Evolutionary conservation across 345 rosid species (phyloP).

Genomic region (Syzygium grande): DNA sequence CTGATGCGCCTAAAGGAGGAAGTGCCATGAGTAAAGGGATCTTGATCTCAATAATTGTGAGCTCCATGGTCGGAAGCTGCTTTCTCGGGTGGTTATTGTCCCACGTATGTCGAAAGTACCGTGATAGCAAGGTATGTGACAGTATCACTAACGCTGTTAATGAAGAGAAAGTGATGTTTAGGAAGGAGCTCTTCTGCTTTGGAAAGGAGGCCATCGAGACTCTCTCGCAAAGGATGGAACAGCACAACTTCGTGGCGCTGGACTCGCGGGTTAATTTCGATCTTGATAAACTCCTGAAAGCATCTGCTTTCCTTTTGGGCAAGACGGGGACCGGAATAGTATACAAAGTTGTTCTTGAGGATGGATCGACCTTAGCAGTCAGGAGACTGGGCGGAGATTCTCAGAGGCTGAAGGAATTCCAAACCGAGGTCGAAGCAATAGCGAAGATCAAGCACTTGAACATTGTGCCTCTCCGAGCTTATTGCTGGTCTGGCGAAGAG

Average conservation of each 20-base stretch:
- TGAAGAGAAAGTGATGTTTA: slow-evolving; percentile 17
- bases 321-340: slow-evolving; percentile 80
- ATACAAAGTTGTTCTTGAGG: slow-evolving; percentile 80
- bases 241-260: slow-evolving; percentile 54
- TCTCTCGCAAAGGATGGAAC: slow-evolving; percentile 45
- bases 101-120: slow-evolving; percentile 29
- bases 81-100: slow-evolving; percentile 29
- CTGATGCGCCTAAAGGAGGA: slow-evolving; percentile 6
- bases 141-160: slow-evolving; percentile 5
- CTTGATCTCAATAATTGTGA: slow-evolving; percentile 8
- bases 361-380: slow-evolving; percentile 56
- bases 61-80: slow-evolving; percentile 41
- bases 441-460: slow-evolving; percentile 82
- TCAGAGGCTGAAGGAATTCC: slow-evolving; percentile 74
- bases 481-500: slow-evolving; percentile 88
- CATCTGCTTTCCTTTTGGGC: slow-evolving; percentile 89
- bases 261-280: slow-evolving; percentile 52
- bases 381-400: slow-evolving; percentile 63
- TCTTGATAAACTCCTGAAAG: slow-evolving; percentile 77
- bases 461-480: slow-evolving; percentile 71
- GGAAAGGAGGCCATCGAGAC: slow-evolving; percentile 25
- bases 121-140: slow-evolving; percentile 8
- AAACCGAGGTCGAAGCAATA: slow-evolving; percentile 76
- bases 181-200: slow-evolving; percentile 55
- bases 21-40: slow-evolving; percentile 10